Base-by-base conservation (phyloP, 208 protist genomes). In the Leptomonas pyrrhocoris region DNA sequence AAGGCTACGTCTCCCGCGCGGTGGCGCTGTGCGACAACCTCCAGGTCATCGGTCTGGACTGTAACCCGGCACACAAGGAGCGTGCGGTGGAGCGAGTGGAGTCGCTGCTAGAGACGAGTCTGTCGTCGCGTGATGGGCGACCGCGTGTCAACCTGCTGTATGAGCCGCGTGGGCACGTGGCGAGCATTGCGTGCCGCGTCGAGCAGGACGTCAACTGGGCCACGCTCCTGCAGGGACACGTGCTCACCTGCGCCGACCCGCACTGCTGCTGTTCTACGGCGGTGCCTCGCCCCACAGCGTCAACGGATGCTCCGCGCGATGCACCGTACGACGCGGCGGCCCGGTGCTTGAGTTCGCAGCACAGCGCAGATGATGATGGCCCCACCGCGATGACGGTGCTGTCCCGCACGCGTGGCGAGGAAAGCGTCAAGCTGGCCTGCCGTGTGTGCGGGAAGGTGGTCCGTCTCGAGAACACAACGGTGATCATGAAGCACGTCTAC, bases 31-130 rank as follows among this genome's bases (percentile, higher is more conserved):
- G 85, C 74, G 85, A 90, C 54, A 80, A 82, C 16, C 40, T 94
- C 48, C 88, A 95, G 68, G 86, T 95, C 8, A 49, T 97, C 27
- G 93, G 93, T 25, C 77, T 97, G 25, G 93, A 97, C 78, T 97
- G 93, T 75, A 97, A 97, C 55, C 90, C 93, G 2, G 49, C 73
- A 6, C 93, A 97, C 77, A 88, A 93, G 74, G 90, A 95, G 57
- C 66, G 80, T 18, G 83, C 80, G 7, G 63, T 84, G 15, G 86
- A 86, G 48, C 83, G 88, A 1, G 67, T 90, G 19, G 85, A 93
- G 53, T 76, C 66, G 43, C 56, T 94, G 7, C 27, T 94, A 56
- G 82, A 94, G 40, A 61, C 61, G 13, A 75, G 79, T 21, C 65
- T 92, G 21, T 54, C 69, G 36, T 56, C 82, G 7, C 56, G 84